Base-by-base conservation (phyloP, 768 basidiomycete species). In the Hysterangium stoloniferum region DNA sequence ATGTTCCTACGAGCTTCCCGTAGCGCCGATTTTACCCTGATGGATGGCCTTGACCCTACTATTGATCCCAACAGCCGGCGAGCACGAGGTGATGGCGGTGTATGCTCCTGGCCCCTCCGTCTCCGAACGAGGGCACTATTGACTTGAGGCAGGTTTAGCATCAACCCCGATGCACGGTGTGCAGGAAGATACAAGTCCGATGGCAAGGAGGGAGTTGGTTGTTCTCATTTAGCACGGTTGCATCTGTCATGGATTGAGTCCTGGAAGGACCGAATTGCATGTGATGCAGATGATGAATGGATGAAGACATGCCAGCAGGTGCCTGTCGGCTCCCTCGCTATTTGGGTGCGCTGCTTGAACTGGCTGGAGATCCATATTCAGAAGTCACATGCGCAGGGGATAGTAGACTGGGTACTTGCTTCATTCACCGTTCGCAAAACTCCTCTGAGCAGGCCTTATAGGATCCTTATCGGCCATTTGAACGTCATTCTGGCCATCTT, bases 191-290 rank as follows among this genome's bases (percentile, higher is more conserved):
- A 95, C 91, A 1, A 91, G 88, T 52, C 95, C 96, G 0, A 89
- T 96, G 84, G 95, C 94, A 8, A 74, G 95, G 52, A 96, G 96
- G 67, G 96, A 98, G 64, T 72, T 97, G 19, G 72, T 97, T 29
- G 78, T 97, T 33, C 75, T 98, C 33, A 81, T 98, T n/a, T 50
- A 93, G 90, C 60, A 91, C 88, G 59, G 71, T 98, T 19, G 93
- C 94, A 32, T 87, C 92, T 64, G 95, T 98, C 64, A n/a, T n/a
- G n/a, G n/a, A n/a, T n/a, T n/a, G n/a, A n/a, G n/a, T n/a, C n/a
- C 54, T 94, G 91, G 92, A 61, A 87, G 43, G 82, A 84, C 51
- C 69, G 70, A 5, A 81, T 86, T 54, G 74, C 72, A n/a, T 80
- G 83, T 31, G 76, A 86, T 41, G 17, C 20, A 9, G 80, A 84